phyloP scores from a whole-genome alignment of 2,329 filamentous ascomycete species.

The Parastagonospora nodorum region DNA sequence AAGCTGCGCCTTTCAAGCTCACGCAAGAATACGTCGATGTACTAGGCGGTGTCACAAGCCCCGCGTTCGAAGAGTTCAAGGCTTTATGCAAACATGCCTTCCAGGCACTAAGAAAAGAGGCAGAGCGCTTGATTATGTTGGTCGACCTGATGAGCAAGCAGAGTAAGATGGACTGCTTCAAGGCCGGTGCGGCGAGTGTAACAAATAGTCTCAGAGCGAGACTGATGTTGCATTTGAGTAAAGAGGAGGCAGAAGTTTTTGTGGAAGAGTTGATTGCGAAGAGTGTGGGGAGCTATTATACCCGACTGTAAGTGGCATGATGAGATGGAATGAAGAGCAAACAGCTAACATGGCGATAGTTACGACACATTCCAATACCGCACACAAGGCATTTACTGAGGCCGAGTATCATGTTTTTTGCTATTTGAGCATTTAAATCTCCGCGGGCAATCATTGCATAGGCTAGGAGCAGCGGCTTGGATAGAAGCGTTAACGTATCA shows the following conservation, averaged over 20 bases:
- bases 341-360: conserved; percentile 51
- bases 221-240: conserved; percentile 81
- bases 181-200: conserved; percentile 72
- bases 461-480: not conserved
- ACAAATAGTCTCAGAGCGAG: conserved; percentile 72
- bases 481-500: not conserved
- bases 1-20: conserved; percentile 85
- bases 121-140: conserved; percentile 79
- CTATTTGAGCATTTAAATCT: no score
- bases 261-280: conserved; percentile 83
- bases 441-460: not conserved
- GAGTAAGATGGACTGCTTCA: conserved; percentile 82
- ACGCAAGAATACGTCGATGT: conserved; percentile 87
- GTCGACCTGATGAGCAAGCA: conserved; percentile 84
- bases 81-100: conserved; percentile 81
- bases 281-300: conserved; percentile 85
- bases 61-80: conserved; percentile 77
- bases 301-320: conserved; percentile 68
- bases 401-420: no score
- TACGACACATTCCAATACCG: conserved; percentile 88
- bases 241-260: conserved; percentile 79
- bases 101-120: conserved; percentile 77
- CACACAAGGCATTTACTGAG: conserved; percentile 83
- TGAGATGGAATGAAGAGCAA: not conserved
- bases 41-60: conserved; percentile 72